A percentile compares a stretch with the other conserved stretches of the same genome.
These are phyloP conservation scores for Colletotrichum navitas DNA, from an alignment of 2,329 filamentous ascomycete species.

Conservation along the genomic window DNA sequence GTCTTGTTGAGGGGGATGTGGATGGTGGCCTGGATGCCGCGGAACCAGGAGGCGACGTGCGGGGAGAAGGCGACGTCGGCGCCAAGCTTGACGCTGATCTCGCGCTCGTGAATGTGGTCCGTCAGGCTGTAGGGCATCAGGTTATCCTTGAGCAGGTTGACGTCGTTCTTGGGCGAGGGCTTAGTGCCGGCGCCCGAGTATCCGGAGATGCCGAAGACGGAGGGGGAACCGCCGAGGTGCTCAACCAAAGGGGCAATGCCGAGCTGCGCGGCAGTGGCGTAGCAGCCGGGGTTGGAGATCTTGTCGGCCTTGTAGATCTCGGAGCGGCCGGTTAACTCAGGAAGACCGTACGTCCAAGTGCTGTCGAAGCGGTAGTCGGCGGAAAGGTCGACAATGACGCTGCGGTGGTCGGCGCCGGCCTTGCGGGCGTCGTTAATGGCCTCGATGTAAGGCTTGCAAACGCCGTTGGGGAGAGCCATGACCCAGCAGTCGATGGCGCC, in stretches of 20 bases:
- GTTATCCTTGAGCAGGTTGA: constrained; percentile 85
- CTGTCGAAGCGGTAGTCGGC: constrained; percentile 94
- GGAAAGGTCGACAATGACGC: constrained; percentile 92
- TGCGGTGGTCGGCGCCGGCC: constrained; percentile 63
- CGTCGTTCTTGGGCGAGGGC: constrained; percentile 93
- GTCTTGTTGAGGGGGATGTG: constrained; percentile 86
- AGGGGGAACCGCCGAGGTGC: constrained; percentile 81
- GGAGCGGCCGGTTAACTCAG: constrained; percentile 83
- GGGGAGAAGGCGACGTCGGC: constrained; percentile 86
- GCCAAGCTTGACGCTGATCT: constrained; percentile 85
- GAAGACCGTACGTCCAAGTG: constrained; percentile 90
- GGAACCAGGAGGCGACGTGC: constrained; percentile 97
- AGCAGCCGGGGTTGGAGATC: constrained; percentile 95
- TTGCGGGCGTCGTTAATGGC: constrained; percentile 81
- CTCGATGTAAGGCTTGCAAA: constrained; percentile 94
- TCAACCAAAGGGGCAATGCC: constrained; percentile 86
- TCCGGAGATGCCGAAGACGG: constrained; percentile 90
- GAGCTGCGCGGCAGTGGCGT: constrained; percentile 92
- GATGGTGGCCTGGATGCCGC: constrained; percentile 93
- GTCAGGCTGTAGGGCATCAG: constrained; percentile 92
- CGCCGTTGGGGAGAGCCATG: constrained; percentile 95
- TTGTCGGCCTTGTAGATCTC: constrained; percentile 82
- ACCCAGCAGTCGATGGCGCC: constrained; percentile 96
- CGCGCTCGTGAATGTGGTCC: constrained; percentile 94
- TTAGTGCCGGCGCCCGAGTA: constrained; percentile 97